Evolutionary conservation across 768 basidiomycete species (phyloP).

Genomic region (Polyporus arcularius): DNA sequence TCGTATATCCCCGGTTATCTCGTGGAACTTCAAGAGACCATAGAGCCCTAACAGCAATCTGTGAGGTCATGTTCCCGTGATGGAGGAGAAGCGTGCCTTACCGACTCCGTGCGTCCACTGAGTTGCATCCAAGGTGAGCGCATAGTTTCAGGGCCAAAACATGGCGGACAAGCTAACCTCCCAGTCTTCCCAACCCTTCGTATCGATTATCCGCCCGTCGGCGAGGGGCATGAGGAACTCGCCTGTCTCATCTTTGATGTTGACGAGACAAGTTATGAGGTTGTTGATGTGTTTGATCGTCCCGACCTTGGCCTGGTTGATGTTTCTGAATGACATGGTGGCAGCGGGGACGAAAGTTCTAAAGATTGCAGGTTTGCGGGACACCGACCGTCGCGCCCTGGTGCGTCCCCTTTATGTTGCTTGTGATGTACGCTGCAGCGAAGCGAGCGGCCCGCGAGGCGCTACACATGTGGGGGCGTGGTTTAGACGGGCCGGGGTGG

Average conservation of each 20-base stretch:
- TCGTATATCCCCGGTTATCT: slow-evolving; percentile 40
- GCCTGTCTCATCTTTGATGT: slow-evolving; percentile 54
- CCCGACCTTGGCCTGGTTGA: slow-evolving; percentile 33
- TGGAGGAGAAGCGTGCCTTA: slow-evolving; percentile 7
- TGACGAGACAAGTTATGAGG: slow-evolving; percentile 46
- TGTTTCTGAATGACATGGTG: slow-evolving; percentile 35
- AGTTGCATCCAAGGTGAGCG: background rate
- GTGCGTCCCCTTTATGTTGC: no score
- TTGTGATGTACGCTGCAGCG: background rate
- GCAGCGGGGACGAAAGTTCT: background rate
- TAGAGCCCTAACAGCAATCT: slow-evolving; percentile 35
- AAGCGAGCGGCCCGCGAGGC: background rate
- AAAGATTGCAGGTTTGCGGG: background rate
- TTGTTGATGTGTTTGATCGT: slow-evolving; percentile 33
- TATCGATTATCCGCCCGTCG: slow-evolving; percentile 55
- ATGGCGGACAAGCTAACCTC: slow-evolving; percentile 33
- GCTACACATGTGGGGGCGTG: background rate
- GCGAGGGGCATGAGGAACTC: slow-evolving; percentile 50
- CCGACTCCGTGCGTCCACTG: slow-evolving; percentile 50
- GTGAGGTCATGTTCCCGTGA: background rate
- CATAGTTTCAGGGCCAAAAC: background rate
- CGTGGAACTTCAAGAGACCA: slow-evolving; percentile 42
- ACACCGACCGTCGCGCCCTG: background rate
- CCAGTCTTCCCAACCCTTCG: slow-evolving; percentile 62
- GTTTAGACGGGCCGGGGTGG: background rate